phyloP scores from a whole-genome alignment of 2,329 filamentous ascomycete species.

The Cladosporium sphaerospermum region DNA sequence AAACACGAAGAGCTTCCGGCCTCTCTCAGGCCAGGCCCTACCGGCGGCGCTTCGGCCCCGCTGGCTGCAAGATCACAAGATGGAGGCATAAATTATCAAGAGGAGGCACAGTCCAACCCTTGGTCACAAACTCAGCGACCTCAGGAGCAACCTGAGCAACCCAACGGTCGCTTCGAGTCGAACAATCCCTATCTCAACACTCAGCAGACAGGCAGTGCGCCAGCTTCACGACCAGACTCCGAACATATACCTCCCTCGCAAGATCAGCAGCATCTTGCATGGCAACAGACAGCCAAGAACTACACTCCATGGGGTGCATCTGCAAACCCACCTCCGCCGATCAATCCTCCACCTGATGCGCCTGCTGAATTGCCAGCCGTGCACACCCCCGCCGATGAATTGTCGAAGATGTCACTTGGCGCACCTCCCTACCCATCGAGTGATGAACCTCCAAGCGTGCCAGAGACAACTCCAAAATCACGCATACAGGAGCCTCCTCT shows the following conservation, averaged over 20 bases:
- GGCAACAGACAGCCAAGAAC: neutral
- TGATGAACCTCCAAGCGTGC: constrained; percentile 17
- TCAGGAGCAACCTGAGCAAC: neutral
- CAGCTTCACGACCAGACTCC: constrained; percentile 2
- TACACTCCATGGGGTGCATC: constrained; percentile 8
- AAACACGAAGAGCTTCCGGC: constrained; percentile 22
- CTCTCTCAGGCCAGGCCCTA: constrained; percentile 22
- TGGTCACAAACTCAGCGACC: constrained; percentile 14
- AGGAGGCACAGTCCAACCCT: constrained; percentile 23
- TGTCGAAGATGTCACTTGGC: constrained; percentile 33
- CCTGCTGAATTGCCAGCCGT: constrained; percentile 38
- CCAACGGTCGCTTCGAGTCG: constrained; percentile 28
- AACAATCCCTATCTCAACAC: constrained; percentile 38
- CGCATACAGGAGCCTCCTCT: constrained; percentile 24
- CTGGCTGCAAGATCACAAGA: constrained; percentile 17
- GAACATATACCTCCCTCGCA: neutral
- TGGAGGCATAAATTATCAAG: constrained; percentile 7
- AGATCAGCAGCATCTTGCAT: constrained; percentile 3
- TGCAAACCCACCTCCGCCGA: constrained; percentile 11
- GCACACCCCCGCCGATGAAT: constrained; percentile 35
- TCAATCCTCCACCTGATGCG: constrained; percentile 17
- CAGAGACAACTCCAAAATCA: constrained; percentile 22
- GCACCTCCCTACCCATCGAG: constrained; percentile 14
- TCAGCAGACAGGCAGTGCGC: constrained; percentile 5
- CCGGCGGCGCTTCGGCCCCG: constrained; percentile 12